Base-by-base conservation (phyloP, 495 filamentous ascomycete genomes). In the Glonium stellatum region DNA sequence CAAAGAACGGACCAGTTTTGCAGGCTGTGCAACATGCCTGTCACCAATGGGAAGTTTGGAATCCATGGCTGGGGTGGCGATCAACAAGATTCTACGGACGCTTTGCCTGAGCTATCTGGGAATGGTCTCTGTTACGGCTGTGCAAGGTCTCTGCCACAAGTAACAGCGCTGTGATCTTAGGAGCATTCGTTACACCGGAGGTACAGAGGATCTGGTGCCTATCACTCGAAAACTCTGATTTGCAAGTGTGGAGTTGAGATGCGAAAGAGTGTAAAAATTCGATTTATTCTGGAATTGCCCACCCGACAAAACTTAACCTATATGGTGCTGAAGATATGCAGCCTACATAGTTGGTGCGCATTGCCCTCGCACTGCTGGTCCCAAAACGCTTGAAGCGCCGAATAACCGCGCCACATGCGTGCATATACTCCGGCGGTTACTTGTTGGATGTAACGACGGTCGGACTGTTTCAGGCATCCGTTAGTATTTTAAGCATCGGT, bases 61-160 rank as follows among this genome's bases (percentile, higher is more conserved):
- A 63, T 67, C 36, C 58, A 66, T 31, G 67, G 64, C 0, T 72
- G 70, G 70, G 70, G 66, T 46, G 70, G 70, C 5, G 62, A 69
- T 53, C 70, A 72, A 47, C 35, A 67, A 23, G 61, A 67, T 48
- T 60, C 53, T 36, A 1, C 48, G 19, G 53, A 5, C 9, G 12
- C 8, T 6, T 12, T 10, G 15, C 11, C 54, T n/a, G 25, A 15
- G 1, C 54, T 25, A 5, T 15, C 15, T n/a, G 13, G 49, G 1
- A 12, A 37, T 27, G 42, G 21, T 47, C 72, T 84, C 53, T 86
- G 83, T 65, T 85, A 84, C 70, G 82, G 80, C 27, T 86, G 83
- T 64, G 74, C 77, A 49, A 76, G 83, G 66, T 83, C 80, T 22
- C 64, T 67, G 4, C 64, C 59, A 31, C 11, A 25, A 23, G 48